Evolutionary conservation across 805 yeast genomes (phyloP).

Genomic region (Sugiyamaella floridensis): DNA sequence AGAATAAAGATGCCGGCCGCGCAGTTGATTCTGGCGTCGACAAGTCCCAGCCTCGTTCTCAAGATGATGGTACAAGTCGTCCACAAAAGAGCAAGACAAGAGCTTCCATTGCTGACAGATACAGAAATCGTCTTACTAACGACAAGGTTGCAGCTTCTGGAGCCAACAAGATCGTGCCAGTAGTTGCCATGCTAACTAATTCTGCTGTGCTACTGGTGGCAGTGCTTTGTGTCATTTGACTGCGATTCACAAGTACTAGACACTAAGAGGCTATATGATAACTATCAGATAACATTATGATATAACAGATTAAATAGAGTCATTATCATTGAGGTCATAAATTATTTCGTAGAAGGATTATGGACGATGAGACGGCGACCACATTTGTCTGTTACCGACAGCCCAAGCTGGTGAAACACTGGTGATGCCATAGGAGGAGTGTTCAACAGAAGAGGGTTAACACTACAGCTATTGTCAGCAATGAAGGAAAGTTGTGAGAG

Average conservation of each 20-base stretch:
- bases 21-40: background rate
- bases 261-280: too few species aligned
- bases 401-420: background rate
- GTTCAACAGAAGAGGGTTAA: background rate
- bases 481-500: background rate
- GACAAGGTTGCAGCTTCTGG: background rate
- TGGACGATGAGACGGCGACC: background rate
- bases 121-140: background rate
- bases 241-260: background rate
- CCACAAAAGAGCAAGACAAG: background rate
- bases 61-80: background rate
- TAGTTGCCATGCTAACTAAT: too few species aligned
- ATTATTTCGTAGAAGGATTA: background rate
- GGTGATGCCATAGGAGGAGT: background rate
- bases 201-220: background rate
- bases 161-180: background rate
- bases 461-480: background rate
- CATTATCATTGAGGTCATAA: background rate
- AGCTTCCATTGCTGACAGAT: background rate
- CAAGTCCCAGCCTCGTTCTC: background rate
- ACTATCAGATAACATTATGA: too few species aligned
- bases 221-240: background rate
- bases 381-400: background rate
- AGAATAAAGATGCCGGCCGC: too few species aligned
- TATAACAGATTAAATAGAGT: background rate